Evolutionary conservation across 2,329 filamentous ascomycete genomes (phyloP), one percentile per base, ranked within the genome.

Genomic region (Fusarium beomiforme): DNA sequence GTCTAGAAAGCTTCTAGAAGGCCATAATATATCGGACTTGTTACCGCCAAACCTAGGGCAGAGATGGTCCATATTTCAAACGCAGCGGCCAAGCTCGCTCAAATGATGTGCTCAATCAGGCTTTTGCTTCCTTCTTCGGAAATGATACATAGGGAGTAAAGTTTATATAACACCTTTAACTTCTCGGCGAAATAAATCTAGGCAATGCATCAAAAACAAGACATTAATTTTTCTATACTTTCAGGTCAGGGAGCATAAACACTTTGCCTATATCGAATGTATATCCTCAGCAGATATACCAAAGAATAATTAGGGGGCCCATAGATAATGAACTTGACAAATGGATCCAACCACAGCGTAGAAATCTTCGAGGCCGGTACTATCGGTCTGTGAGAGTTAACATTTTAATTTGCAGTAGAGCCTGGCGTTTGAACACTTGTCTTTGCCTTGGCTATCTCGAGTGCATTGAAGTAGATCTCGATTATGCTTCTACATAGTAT

Each of bases 1-100:
- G 31, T 39, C 55, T 39, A 24, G 55, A 58, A 51, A 16, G 6
- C 6, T 29, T 46, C 34, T 17, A 47, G 47, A 55, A 47, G 34
- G 12, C 1, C 8, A 24, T 34, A 29, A 17, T 16, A 33, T 36
- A 36, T 49, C 4, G 4, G 44, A 19, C 12, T 19, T 13, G 19
- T 16, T 19, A 11, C 10, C 19, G 1, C 26, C 37, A 4, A n/a
- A 7, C n/a, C n/a, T 23, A 31, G 36, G 36, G 11, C n/a, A 31
- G 0, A 41, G 0, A 31, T 43, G 37, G 6, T 12, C 39, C 39
- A 44, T 33, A 16, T 46, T 44, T 8, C 8, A 6, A n/a, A 55
- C 16, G 5, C 21, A 46, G 26, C 17, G 8, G 24, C 29, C 37
- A 44, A 44, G 11, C 21, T 33, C 26, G 21, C 9, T 33, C 12